These are phyloP conservation scores for Mycena crocata DNA, from an alignment of 768 basidiomycete genomes.

Conservation along the genomic window DNA sequence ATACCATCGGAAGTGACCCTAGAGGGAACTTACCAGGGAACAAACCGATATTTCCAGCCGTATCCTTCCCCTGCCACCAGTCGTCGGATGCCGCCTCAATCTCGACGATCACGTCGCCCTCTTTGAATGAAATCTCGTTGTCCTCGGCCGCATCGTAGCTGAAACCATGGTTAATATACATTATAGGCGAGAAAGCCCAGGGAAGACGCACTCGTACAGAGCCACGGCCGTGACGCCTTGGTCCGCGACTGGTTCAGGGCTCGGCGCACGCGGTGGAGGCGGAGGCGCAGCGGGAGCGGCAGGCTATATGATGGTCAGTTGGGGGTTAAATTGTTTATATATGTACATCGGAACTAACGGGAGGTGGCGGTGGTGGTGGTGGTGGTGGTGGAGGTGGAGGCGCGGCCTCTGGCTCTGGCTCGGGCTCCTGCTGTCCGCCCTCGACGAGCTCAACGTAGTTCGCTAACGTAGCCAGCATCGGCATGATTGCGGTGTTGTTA, in stretches of 20 bases:
- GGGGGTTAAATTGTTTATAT: neutral
- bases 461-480: slow-evolving; percentile 55
- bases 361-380: slow-evolving; percentile 64
- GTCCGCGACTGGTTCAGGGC: slow-evolving; percentile 58
- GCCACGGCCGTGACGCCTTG: slow-evolving; percentile 74
- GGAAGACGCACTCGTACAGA: slow-evolving; percentile 71
- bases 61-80: slow-evolving; percentile 85
- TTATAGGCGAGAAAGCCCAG: neutral
- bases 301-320: slow-evolving; percentile 32
- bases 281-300: slow-evolving; percentile 56
- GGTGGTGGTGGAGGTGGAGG: slow-evolving; percentile 70
- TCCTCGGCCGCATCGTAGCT: slow-evolving; percentile 94
- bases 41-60: slow-evolving; percentile 68
- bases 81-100: slow-evolving; percentile 89
- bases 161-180: slow-evolving; percentile 7
- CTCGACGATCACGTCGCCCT: slow-evolving; percentile 82
- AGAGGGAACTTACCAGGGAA: slow-evolving; percentile 72
- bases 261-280: slow-evolving; percentile 62
- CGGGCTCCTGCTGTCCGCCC: slow-evolving; percentile 45
- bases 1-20: neutral
- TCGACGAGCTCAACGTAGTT: slow-evolving; percentile 90
- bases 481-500: neutral
- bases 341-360: slow-evolving; percentile 22
- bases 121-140: slow-evolving; percentile 88
- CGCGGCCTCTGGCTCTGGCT: slow-evolving; percentile 57